phyloP scores from a whole-genome alignment of 2,329 filamentous ascomycete species.

The Pyrenochaeta sp. region DNA sequence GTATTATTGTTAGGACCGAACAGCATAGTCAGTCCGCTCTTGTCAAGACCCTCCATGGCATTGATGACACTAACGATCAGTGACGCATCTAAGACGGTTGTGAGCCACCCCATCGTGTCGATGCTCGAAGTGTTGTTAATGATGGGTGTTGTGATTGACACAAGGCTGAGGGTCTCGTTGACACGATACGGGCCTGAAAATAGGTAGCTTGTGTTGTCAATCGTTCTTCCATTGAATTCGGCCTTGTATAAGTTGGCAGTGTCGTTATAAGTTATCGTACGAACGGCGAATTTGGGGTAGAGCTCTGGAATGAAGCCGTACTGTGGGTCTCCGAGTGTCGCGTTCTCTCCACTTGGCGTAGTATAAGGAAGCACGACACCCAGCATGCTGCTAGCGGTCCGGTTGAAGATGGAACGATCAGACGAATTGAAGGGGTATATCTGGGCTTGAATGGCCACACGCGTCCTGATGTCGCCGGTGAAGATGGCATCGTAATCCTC shows the following conservation, averaged over 20 bases:
- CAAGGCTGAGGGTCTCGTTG: slow-evolving; percentile 75
- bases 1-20: slow-evolving; percentile 72
- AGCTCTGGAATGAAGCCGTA: slow-evolving; percentile 76
- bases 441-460: slow-evolving; percentile 72
- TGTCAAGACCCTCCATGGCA: slow-evolving; percentile 74
- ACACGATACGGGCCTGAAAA: slow-evolving; percentile 78
- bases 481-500: slow-evolving; percentile 78
- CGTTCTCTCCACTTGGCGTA: slow-evolving; percentile 64
- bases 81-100: slow-evolving; percentile 74
- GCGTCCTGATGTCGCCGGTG: slow-evolving; percentile 59
- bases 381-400: slow-evolving; percentile 58
- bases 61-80: slow-evolving; percentile 69
- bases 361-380: slow-evolving; percentile 70
- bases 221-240: slow-evolving; percentile 51
- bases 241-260: slow-evolving; percentile 50
- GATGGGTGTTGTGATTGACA: slow-evolving; percentile 84
- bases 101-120: slow-evolving; percentile 84
- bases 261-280: slow-evolving; percentile 41
- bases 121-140: slow-evolving; percentile 68
- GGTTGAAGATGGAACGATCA: slow-evolving; percentile 51
- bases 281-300: slow-evolving; percentile 81
- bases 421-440: slow-evolving; percentile 75
- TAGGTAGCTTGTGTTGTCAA: slow-evolving; percentile 65
- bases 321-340: slow-evolving; percentile 67
- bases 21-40: slow-evolving; percentile 74